A percentile compares a stretch with the other conserved stretches of the same genome.
Evolutionary conservation across 176 grass and related monocot genomes (phyloP).

Genomic region (Dendrocalamus sinicus): DNA sequence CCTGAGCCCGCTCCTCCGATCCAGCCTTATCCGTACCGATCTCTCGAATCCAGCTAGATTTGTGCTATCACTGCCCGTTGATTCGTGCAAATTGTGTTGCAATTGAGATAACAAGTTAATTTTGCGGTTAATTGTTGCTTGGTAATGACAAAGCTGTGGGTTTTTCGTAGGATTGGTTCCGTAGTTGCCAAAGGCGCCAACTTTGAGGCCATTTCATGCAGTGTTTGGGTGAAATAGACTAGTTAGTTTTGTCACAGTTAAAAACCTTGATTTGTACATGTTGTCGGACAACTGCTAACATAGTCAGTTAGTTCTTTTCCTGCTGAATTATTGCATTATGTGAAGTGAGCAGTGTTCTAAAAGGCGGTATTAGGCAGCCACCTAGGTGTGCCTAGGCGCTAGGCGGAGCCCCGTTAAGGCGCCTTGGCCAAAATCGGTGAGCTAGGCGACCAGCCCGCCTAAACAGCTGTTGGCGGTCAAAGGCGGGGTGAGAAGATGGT

Average conservation of each 20-base stretch:
- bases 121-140: not conserved
- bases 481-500: no score
- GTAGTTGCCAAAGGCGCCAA: conserved; percentile 19
- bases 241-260: not conserved
- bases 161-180: conserved; percentile 4
- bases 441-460: no score
- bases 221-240: not conserved
- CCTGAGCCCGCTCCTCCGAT: conserved; percentile 30
- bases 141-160: not conserved
- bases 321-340: not conserved
- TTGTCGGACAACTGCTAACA: not conserved
- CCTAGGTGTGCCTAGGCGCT: no score
- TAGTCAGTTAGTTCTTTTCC: not conserved
- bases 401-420: no score
- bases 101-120: not conserved
- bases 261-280: not conserved
- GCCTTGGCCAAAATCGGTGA: no score
- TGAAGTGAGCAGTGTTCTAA: not conserved
- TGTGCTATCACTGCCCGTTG: not conserved
- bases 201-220: conserved; percentile 27
- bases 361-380: no score
- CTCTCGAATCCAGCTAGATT: conserved; percentile 35
- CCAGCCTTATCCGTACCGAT: conserved; percentile 45
- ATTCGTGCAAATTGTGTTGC: conserved; percentile 9
- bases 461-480: no score